phyloP scores from a whole-genome alignment of 192 early-diverging fungal species.

The Backusella mclennaniae region DNA sequence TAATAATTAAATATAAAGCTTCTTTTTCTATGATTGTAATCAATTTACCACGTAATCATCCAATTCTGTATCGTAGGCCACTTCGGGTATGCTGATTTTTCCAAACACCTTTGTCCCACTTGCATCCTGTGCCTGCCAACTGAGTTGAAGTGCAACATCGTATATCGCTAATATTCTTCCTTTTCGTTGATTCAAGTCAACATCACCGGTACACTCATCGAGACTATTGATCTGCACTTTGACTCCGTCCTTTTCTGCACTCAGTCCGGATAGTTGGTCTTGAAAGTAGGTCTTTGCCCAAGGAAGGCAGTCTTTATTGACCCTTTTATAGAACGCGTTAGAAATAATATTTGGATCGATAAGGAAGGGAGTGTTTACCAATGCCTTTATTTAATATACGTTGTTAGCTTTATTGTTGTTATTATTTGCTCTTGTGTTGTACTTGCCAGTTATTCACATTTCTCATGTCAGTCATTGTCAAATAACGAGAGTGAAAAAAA shows the following conservation, averaged over 20 bases:
- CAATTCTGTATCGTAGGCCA: constrained; percentile 83
- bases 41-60: constrained; percentile 74
- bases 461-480: constrained; percentile 64
- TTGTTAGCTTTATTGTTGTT: neutral
- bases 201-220: constrained; percentile 74
- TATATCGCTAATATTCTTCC: constrained; percentile 91
- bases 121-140: constrained; percentile 58
- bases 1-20: too few species aligned
- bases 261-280: constrained; percentile 56
- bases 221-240: constrained; percentile 59
- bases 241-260: constrained; percentile 52
- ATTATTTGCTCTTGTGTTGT: neutral
- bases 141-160: constrained; percentile 75
- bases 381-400: constrained; percentile 29
- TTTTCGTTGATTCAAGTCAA: constrained; percentile 92
- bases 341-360: neutral
- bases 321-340: constrained; percentile 55
- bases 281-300: constrained; percentile 89
- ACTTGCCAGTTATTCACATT: constrained; percentile 63
- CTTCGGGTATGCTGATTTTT: constrained; percentile 83
- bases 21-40: neutral
- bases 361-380: constrained; percentile 21
- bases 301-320: constrained; percentile 87
- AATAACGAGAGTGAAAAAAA: neutral
- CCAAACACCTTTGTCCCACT: constrained; percentile 66